phyloP scores from a whole-genome alignment of 306 rosid species.

The Betula pendula region DNA sequence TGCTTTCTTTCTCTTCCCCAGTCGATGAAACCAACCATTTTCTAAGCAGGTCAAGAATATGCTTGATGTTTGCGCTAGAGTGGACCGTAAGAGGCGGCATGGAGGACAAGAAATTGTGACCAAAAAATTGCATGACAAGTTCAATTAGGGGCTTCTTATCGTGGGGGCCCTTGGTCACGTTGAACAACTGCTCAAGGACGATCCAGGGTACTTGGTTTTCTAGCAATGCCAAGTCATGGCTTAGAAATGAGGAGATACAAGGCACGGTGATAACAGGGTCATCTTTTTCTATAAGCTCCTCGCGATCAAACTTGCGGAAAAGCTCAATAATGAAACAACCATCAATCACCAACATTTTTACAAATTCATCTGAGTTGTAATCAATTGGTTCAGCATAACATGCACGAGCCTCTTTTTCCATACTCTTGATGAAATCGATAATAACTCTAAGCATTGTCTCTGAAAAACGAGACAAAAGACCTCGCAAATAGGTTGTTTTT shows the following conservation, averaged over 20 bases:
- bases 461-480: neutral
- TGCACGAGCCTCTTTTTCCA: neutral
- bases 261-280: constrained; percentile 18
- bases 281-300: neutral
- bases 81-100: neutral
- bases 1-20: neutral
- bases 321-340: constrained; percentile 38
- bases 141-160: neutral
- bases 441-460: neutral
- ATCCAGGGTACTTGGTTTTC: constrained; percentile 39
- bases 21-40: neutral
- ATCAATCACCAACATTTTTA: constrained; percentile 29
- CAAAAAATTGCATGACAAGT: neutral
- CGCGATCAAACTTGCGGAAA: neutral
- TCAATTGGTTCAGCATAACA: constrained; percentile 5
- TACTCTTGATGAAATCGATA: neutral
- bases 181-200: constrained; percentile 10
- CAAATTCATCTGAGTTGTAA: neutral
- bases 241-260: constrained; percentile 1
- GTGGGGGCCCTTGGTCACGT: neutral
- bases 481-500: neutral
- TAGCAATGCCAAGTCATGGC: constrained; percentile 21
- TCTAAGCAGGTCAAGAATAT: constrained; percentile 24
- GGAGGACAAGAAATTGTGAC: neutral
- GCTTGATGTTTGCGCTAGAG: neutral